Percentiles rank a stretch among this genome's conserved stretches.
phyloP scores from a whole-genome alignment of 352 stramenopile genomes.

The Pythium coloratum region DNA sequence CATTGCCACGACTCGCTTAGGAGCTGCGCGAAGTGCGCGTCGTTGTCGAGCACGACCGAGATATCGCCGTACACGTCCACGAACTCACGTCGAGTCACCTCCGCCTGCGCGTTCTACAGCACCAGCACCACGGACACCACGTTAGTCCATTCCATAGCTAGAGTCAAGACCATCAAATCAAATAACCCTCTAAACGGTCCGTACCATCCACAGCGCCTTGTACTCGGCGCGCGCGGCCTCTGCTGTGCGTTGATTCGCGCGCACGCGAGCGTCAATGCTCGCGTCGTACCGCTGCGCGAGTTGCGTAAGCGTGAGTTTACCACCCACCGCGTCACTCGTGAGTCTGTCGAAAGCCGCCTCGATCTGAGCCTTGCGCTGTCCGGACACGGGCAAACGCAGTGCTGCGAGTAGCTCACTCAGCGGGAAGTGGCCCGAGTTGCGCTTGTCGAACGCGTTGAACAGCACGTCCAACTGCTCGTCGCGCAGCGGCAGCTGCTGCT shows the following conservation, averaged over 20 bases:
- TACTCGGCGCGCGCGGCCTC: slow-evolving; percentile 46
- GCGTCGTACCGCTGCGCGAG: slow-evolving; percentile 56
- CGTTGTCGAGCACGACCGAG: slow-evolving; percentile 52
- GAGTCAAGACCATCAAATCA: neutral
- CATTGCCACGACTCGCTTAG: slow-evolving; percentile 71
- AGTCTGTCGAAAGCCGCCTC: slow-evolving; percentile 49
- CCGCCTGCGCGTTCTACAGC: slow-evolving; percentile 15
- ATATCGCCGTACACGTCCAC: slow-evolving; percentile 75
- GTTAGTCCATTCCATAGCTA: too few species aligned
- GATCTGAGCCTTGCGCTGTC: slow-evolving; percentile 39
- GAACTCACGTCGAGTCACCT: slow-evolving; percentile 59
- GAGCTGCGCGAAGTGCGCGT: slow-evolving; percentile 66
- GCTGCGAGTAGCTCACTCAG: slow-evolving; percentile 42
- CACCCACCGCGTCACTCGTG: slow-evolving; percentile 16
- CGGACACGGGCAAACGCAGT: slow-evolving; percentile 41
- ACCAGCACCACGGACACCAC: neutral
- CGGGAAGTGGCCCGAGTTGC: slow-evolving; percentile 61
- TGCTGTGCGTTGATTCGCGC: slow-evolving; percentile 33
- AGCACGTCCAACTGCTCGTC: slow-evolving; percentile 77
- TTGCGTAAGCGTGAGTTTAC: slow-evolving; percentile 43
- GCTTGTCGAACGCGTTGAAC: slow-evolving; percentile 71
- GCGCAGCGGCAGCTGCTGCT: slow-evolving; percentile 52
- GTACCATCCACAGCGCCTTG: slow-evolving; percentile 46
- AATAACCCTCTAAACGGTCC: neutral
- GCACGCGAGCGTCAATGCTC: slow-evolving; percentile 59